phyloP scores from a whole-genome alignment of 495 filamentous ascomycete genomes.

The Clohesyomyces aquaticus region DNA sequence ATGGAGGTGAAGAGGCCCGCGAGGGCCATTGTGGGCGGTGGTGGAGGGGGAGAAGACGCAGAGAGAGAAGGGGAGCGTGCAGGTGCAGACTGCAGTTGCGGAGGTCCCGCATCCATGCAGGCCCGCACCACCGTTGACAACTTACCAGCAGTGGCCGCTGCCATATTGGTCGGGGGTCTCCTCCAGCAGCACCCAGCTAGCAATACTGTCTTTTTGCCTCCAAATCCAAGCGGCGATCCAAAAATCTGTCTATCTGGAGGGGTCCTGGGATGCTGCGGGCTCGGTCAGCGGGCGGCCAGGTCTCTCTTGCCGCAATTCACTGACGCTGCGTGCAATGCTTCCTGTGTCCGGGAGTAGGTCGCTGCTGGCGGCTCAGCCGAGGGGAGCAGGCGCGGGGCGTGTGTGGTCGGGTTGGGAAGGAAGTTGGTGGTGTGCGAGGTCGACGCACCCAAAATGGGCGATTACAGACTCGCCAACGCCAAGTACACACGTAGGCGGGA shows the following conservation, averaged over 20 bases:
- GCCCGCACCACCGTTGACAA: slow-evolving; percentile 14
- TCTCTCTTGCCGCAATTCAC: slow-evolving; percentile 12
- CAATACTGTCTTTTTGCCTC: slow-evolving; percentile 3
- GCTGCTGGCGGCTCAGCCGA: slow-evolving; percentile 3
- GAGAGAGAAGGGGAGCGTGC: not conserved
- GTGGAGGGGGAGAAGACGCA: slow-evolving; percentile 13
- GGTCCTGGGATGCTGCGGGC: not conserved
- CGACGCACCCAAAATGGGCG: slow-evolving; percentile 29
- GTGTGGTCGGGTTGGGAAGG: slow-evolving; percentile 6
- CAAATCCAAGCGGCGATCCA: not conserved
- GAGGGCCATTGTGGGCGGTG: slow-evolving; percentile 26
- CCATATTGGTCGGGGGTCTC: slow-evolving; percentile 28
- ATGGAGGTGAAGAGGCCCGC: slow-evolving; percentile 11
- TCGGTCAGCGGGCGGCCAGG: slow-evolving; percentile 10
- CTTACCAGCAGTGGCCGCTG: slow-evolving; percentile 41
- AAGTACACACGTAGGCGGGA: slow-evolving; percentile 39
- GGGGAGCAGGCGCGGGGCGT: not conserved
- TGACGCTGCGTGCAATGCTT: slow-evolving; percentile 8
- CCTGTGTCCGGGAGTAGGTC: not conserved
- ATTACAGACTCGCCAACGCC: slow-evolving; percentile 35
- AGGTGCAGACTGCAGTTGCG: slow-evolving; percentile 20
- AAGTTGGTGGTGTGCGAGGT: slow-evolving; percentile 8
- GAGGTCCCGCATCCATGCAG: no score
- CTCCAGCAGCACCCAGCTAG: slow-evolving; percentile 1
- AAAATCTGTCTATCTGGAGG: not conserved